A percentile compares a stretch with the other conserved stretches of the same genome.
phyloP scores from a whole-genome alignment of 73 alveolate genomes.

The Halteria grandinella region DNA sequence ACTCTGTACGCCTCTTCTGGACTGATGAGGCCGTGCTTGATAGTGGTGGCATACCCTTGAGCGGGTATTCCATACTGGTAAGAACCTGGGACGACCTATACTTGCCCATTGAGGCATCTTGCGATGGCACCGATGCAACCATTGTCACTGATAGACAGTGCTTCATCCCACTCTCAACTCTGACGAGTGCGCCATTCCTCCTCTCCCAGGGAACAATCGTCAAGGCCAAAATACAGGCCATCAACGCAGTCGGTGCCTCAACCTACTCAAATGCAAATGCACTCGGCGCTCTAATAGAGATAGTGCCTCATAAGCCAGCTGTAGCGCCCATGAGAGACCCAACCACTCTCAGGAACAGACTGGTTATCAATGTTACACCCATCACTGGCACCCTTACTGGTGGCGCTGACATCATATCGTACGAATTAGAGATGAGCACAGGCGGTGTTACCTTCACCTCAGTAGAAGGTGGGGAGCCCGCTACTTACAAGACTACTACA shows the following conservation, averaged over 20 bases:
- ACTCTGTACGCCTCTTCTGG: slow-evolving; percentile 1
- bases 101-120: not conserved
- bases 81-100: slow-evolving; percentile 3
- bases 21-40: not conserved
- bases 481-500: slow-evolving; percentile 7
- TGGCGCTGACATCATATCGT: slow-evolving; percentile 39
- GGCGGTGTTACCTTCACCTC: slow-evolving; percentile 1
- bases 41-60: slow-evolving; percentile 31
- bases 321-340: slow-evolving; percentile 28
- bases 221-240: slow-evolving; percentile 45
- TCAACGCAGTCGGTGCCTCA: slow-evolving; percentile 41
- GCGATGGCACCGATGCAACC: slow-evolving; percentile 24
- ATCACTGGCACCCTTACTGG: slow-evolving; percentile 59
- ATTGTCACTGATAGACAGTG: slow-evolving; percentile 16
- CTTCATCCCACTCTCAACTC: not conserved
- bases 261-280: slow-evolving; percentile 25
- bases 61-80: slow-evolving; percentile 2
- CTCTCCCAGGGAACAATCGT: slow-evolving; percentile 41
- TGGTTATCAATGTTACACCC: slow-evolving; percentile 36
- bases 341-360: slow-evolving; percentile 1
- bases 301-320: slow-evolving; percentile 49
- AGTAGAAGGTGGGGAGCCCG: not conserved
- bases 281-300: slow-evolving; percentile 37
- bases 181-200: slow-evolving; percentile 11
- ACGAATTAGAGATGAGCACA: slow-evolving; percentile 40